Percentiles rank a stretch among this genome's conserved stretches.
Evolutionary conservation across 805 yeast species (phyloP).

Genomic region (Monosporozyma unispora): DNA sequence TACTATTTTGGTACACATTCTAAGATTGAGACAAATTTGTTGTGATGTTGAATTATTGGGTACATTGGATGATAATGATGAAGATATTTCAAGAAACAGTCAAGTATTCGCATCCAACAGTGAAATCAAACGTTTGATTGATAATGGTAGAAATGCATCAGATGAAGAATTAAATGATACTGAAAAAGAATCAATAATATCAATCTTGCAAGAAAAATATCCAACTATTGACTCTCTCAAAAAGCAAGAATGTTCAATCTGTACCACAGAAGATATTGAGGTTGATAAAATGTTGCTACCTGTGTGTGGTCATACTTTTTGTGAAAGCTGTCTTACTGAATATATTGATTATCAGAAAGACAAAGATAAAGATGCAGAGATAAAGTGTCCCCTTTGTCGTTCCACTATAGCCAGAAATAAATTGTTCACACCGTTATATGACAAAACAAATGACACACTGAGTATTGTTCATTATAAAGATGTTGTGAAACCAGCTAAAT

Average conservation of each 20-base stretch:
- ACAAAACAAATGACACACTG: background rate
- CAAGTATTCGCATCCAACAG: conserved; percentile 5
- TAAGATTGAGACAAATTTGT: conserved; percentile 80
- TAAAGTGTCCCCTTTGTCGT: conserved; percentile 75
- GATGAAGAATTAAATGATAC: background rate
- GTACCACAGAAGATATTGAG: conserved; percentile 60
- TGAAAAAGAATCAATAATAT: conserved; percentile 1
- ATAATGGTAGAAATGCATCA: background rate
- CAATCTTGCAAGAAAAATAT: conserved; percentile 19
- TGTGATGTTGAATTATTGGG: conserved; percentile 68
- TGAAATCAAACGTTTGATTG: conserved; percentile 4
- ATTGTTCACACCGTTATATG: conserved; percentile 22
- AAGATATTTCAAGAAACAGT: conserved; percentile 28
- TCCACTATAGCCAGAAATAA: conserved; percentile 41
- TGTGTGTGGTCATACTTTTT: conserved; percentile 75
- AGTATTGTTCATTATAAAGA: conserved; percentile 13
- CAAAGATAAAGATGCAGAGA: conserved; percentile 32
- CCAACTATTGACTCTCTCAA: conserved; percentile 24
- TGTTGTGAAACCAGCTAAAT: conserved; percentile 52
- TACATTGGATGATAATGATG: conserved; percentile 44
- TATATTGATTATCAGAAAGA: conserved; percentile 62
- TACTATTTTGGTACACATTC: conserved; percentile 70
- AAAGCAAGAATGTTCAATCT: conserved; percentile 72
- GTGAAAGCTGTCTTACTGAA: conserved; percentile 61
- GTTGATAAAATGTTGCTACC: conserved; percentile 49